Evolutionary conservation across 2,329 filamentous ascomycete genomes (phyloP).

Genomic region (Cadophora malorum): DNA sequence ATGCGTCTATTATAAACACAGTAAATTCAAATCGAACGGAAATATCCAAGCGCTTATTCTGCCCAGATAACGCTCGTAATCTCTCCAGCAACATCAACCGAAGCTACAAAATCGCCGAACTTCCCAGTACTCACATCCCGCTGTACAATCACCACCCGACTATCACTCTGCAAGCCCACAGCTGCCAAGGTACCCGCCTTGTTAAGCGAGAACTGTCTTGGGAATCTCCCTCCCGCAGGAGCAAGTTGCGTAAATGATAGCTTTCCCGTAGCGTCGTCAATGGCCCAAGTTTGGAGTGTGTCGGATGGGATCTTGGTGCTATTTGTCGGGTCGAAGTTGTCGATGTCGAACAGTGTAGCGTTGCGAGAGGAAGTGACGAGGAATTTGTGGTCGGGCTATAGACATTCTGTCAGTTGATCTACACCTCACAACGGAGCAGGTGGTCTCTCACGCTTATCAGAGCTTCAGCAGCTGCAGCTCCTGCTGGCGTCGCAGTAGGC

Average conservation of each 20-base stretch:
- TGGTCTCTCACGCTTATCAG: constrained; percentile 56
- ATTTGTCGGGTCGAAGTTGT: constrained; percentile 53
- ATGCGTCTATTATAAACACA: background rate
- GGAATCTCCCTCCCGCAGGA: constrained; percentile 53
- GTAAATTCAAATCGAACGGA: background rate
- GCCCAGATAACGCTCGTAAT: constrained; percentile 43
- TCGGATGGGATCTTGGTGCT: constrained; percentile 61
- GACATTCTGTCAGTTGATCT: background rate
- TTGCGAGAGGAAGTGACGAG: constrained; percentile 72
- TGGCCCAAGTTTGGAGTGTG: constrained; percentile 66
- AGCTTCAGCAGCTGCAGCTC: constrained; percentile 61
- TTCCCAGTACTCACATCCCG: constrained; percentile 51
- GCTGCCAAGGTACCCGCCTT: constrained; percentile 52
- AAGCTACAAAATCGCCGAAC: constrained; percentile 46
- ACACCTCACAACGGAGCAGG: background rate
- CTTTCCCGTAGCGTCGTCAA: constrained; percentile 54
- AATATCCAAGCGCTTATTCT: constrained; percentile 31
- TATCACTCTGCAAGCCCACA: constrained; percentile 52
- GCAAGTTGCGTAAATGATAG: constrained; percentile 51
- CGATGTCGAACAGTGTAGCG: constrained; percentile 59
- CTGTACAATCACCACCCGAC: constrained; percentile 50
- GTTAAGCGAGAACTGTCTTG: constrained; percentile 56
- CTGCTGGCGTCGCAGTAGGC: constrained; percentile 48
- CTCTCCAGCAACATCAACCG: constrained; percentile 36
- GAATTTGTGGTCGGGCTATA: constrained; percentile 62